Conservation (phyloP, 805 yeast species). For the Wickerhamiella lipophila region DNA sequence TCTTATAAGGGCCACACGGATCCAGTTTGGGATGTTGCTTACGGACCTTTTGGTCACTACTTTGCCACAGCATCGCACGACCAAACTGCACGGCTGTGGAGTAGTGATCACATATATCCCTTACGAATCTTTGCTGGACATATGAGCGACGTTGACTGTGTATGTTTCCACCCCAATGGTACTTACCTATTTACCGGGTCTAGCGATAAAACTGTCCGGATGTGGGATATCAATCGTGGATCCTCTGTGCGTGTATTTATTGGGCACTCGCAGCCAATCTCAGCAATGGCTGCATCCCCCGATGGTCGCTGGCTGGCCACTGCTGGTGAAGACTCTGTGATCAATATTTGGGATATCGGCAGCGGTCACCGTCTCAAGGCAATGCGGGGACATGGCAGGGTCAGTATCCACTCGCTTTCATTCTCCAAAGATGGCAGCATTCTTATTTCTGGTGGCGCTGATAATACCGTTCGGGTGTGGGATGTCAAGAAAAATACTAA, state of each 20-base stretch:
- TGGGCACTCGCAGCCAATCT: slow-evolving; percentile 85
- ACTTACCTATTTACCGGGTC: slow-evolving; percentile 92
- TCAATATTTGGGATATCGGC: slow-evolving; percentile 89
- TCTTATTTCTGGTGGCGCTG: slow-evolving; percentile 84
- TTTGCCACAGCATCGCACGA: slow-evolving; percentile 98
- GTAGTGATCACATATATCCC: slow-evolving; percentile 95
- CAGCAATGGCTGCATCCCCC: slow-evolving; percentile 78
- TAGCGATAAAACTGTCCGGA: slow-evolving; percentile 85
- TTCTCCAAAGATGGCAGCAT: slow-evolving; percentile 83
- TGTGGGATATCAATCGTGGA: slow-evolving; percentile 95
- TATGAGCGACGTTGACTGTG: slow-evolving; percentile 88
- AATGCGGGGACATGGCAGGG: slow-evolving; percentile 90
- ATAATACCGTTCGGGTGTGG: slow-evolving; percentile 90
- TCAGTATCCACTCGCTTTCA: slow-evolving; percentile 69
- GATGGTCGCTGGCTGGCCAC: slow-evolving; percentile 95
- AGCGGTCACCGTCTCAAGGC: slow-evolving; percentile 77
- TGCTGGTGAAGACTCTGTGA: slow-evolving; percentile 84
- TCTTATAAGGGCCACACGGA: slow-evolving; percentile 91
- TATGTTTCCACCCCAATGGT: slow-evolving; percentile 91
- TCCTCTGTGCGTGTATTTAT: slow-evolving; percentile 80
- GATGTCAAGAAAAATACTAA: slow-evolving; percentile 76
- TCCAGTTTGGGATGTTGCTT: slow-evolving; percentile 95
- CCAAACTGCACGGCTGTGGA: slow-evolving; percentile 95
- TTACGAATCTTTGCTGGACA: slow-evolving; percentile 95
- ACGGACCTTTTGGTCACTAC: slow-evolving; percentile 91